phyloP scores from a whole-genome alignment of 768 basidiomycete species.

The Boletus edulis region DNA sequence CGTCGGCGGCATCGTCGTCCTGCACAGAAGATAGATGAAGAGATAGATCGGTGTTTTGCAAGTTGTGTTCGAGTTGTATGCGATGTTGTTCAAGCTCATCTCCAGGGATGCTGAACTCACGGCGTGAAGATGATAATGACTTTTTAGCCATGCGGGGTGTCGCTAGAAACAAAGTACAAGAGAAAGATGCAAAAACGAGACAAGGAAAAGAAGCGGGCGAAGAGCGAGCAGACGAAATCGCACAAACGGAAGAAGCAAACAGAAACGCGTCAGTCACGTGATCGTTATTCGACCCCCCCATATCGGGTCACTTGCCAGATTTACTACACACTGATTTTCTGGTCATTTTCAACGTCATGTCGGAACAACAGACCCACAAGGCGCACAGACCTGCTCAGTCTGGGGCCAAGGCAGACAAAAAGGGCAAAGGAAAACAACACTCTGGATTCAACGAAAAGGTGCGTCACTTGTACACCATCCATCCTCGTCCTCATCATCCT shows the following conservation, averaged over 20 bases:
- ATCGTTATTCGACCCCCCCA: constrained; percentile 13
- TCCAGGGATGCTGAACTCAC: constrained; percentile 58
- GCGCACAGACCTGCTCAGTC: constrained; percentile 74
- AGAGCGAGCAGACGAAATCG: constrained; percentile 3
- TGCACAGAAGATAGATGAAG: constrained; percentile 61
- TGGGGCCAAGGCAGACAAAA: constrained; percentile 75
- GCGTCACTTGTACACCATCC: neutral
- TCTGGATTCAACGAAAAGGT: constrained; percentile 92
- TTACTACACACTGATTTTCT: neutral
- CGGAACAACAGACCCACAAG: constrained; percentile 78
- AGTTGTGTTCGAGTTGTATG: constrained; percentile 75
- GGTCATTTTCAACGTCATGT: constrained; percentile 33
- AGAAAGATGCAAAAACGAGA: constrained; percentile 13
- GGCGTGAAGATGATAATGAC: constrained; percentile 24
- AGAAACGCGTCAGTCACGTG: constrained; percentile 32
- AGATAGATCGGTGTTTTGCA: constrained; percentile 70
- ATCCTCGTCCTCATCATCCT: neutral
- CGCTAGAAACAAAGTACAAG: constrained; percentile 16
- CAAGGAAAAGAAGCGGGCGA: constrained; percentile 1
- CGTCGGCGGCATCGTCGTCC: constrained; percentile 41
- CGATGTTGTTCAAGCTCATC: constrained; percentile 77
- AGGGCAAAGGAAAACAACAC: constrained; percentile 66
- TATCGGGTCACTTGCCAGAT: constrained; percentile 18
- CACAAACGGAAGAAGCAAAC: constrained; percentile 14
- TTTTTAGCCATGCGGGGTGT: constrained; percentile 24